Evolutionary conservation across 208 protist species (phyloP).

Genomic region (Herpetomonas tarakana): DNA sequence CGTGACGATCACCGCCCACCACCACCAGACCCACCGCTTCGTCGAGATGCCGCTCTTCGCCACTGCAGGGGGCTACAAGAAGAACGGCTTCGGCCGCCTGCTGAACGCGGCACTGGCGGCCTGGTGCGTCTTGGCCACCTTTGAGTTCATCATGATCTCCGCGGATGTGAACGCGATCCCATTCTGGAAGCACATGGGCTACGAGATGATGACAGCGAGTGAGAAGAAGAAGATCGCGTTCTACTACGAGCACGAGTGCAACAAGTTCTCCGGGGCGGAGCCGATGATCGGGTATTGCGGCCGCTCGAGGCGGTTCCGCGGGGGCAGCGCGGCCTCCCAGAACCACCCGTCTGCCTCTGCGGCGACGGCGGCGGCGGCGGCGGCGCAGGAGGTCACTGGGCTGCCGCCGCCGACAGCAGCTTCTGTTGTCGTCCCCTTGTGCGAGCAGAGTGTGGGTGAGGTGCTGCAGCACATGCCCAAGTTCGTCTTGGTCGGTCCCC

Average conservation of each 20-base stretch:
- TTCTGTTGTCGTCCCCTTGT: slow-evolving; percentile 4
- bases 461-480: slow-evolving; percentile 40
- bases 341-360: no score
- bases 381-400: no score
- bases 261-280: slow-evolving; percentile 77
- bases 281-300: slow-evolving; percentile 83
- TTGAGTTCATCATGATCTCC: slow-evolving; percentile 88
- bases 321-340: background rate
- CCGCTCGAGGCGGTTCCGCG: background rate
- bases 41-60: slow-evolving; percentile 87
- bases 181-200: slow-evolving; percentile 81
- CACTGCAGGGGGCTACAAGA: slow-evolving; percentile 85
- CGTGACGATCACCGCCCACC: slow-evolving; percentile 73
- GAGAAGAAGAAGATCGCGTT: slow-evolving; percentile 80
- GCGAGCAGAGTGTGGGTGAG: slow-evolving; percentile 9
- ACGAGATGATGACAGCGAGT: slow-evolving; percentile 60
- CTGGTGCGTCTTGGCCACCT: slow-evolving; percentile 54
- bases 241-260: slow-evolving; percentile 87
- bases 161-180: slow-evolving; percentile 80
- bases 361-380: slow-evolving; percentile 4
- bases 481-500: slow-evolving; percentile 37
- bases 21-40: slow-evolving; percentile 74
- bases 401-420: no score
- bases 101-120: slow-evolving; percentile 68
- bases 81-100: slow-evolving; percentile 70